Percentiles rank a stretch among this genome's conserved stretches.
Conservation (phyloP, 495 filamentous ascomycete species). For the Xylaria palmicola region DNA sequence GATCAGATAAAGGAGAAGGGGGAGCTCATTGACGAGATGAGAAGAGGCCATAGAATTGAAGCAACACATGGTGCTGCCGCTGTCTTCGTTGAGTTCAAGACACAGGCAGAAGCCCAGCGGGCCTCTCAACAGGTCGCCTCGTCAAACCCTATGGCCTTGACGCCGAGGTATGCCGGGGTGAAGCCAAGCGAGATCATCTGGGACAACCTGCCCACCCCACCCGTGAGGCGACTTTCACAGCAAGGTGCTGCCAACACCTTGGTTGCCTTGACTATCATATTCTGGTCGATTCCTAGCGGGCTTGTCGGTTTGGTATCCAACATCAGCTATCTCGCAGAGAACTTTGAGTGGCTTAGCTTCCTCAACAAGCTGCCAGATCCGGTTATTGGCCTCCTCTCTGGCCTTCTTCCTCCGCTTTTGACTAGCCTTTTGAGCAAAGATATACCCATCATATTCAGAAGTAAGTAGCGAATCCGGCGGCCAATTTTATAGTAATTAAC, state of each 20-base stretch:
- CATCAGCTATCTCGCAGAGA: slow-evolving; percentile 62
- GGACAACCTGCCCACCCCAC: slow-evolving; percentile 75
- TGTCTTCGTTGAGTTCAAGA: slow-evolving; percentile 78
- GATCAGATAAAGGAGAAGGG: slow-evolving; percentile 71
- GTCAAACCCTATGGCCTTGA: slow-evolving; percentile 78
- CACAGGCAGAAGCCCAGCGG: slow-evolving; percentile 72
- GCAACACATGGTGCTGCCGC: slow-evolving; percentile 53
- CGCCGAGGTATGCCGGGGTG: slow-evolving; percentile 78
- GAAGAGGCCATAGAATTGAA: slow-evolving; percentile 58
- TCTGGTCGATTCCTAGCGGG: slow-evolving; percentile 87
- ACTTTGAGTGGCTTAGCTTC: slow-evolving; percentile 63
- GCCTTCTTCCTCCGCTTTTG: slow-evolving; percentile 72
- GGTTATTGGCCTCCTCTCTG: slow-evolving; percentile 73
- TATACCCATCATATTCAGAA: slow-evolving; percentile 72
- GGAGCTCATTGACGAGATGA: slow-evolving; percentile 67
- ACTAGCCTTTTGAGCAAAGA: slow-evolving; percentile 78
- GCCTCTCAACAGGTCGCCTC: slow-evolving; percentile 82
- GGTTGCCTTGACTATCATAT: slow-evolving; percentile 70
- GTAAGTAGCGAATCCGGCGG: slow-evolving; percentile 40
- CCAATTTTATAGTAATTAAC: slow-evolving; percentile 10
- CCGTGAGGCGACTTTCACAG: slow-evolving; percentile 75
- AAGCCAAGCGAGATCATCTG: slow-evolving; percentile 81
- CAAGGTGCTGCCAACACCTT: slow-evolving; percentile 61
- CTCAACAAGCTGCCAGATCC: slow-evolving; percentile 62
- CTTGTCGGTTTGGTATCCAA: slow-evolving; percentile 78